Percentiles rank a stretch among this genome's conserved stretches.
These are phyloP conservation scores for Populus nigra DNA, from an alignment of 345 rosid species.

Conservation along the genomic window DNA sequence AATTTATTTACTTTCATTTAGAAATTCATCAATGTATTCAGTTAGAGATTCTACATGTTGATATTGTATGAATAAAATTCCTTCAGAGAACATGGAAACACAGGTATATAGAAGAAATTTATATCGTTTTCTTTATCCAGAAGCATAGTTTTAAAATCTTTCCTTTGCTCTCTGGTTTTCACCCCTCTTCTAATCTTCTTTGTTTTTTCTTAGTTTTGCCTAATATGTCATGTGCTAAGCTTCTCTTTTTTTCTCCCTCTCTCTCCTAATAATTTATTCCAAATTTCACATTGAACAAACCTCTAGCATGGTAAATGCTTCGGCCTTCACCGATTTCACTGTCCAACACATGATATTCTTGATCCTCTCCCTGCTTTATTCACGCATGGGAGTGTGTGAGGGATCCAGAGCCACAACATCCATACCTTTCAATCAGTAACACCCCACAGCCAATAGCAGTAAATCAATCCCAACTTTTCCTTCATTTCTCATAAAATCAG, in stretches of 20 bases:
- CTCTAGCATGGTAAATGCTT: too few species aligned
- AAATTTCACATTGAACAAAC: too few species aligned
- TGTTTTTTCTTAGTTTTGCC: background rate
- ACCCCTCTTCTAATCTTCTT: background rate
- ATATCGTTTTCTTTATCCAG: background rate
- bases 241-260: too few species aligned
- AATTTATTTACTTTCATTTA: background rate
- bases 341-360: too few species aligned
- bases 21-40: background rate
- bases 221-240: background rate
- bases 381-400: too few species aligned
- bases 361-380: too few species aligned
- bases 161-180: background rate
- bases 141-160: background rate
- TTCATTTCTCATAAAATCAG: constrained; percentile 2
- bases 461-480: background rate
- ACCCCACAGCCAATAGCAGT: constrained; percentile 2
- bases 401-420: background rate
- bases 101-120: background rate
- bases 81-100: background rate
- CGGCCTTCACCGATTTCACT: too few species aligned
- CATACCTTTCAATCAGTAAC: constrained; percentile 5
- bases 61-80: background rate
- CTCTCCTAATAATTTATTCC: too few species aligned
- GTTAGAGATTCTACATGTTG: background rate